Evolutionary conservation across 352 stramenopile species (phyloP).

Genomic region (Phytophthora syringae): DNA sequence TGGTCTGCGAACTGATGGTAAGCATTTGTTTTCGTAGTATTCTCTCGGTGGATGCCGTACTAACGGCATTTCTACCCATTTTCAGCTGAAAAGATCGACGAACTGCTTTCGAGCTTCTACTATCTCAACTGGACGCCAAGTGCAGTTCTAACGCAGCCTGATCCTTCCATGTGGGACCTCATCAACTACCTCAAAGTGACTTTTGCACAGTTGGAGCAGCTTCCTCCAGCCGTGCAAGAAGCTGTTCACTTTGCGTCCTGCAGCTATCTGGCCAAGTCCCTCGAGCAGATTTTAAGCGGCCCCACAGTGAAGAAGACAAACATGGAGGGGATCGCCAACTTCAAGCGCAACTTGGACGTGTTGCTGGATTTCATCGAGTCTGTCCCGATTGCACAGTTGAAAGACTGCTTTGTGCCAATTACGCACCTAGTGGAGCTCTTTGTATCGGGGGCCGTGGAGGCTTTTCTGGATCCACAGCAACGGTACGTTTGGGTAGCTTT

Average conservation of each 20-base stretch:
- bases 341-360: slow-evolving; percentile 80
- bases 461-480: slow-evolving; percentile 69
- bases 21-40: slow-evolving; percentile 4
- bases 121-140: slow-evolving; percentile 79
- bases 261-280: slow-evolving; percentile 78
- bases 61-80: neutral
- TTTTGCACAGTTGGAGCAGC: slow-evolving; percentile 65
- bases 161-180: slow-evolving; percentile 83
- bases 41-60: neutral
- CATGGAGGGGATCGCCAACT: slow-evolving; percentile 73
- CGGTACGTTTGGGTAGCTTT: slow-evolving; percentile 34
- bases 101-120: slow-evolving; percentile 77
- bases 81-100: slow-evolving; percentile 82
- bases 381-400: slow-evolving; percentile 63
- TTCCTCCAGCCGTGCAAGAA: slow-evolving; percentile 65
- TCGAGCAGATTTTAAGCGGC: slow-evolving; percentile 74
- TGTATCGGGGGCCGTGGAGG: slow-evolving; percentile 61
- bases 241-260: slow-evolving; percentile 81
- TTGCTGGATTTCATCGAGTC: slow-evolving; percentile 70
- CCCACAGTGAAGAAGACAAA: slow-evolving; percentile 71
- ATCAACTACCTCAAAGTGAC: slow-evolving; percentile 89
- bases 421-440: slow-evolving; percentile 75
- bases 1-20: slow-evolving; percentile 87
- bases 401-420: slow-evolving; percentile 71
- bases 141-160: slow-evolving; percentile 61